Base-by-base conservation (phyloP, 768 basidiomycete species). In the Suillus subaureus region DNA sequence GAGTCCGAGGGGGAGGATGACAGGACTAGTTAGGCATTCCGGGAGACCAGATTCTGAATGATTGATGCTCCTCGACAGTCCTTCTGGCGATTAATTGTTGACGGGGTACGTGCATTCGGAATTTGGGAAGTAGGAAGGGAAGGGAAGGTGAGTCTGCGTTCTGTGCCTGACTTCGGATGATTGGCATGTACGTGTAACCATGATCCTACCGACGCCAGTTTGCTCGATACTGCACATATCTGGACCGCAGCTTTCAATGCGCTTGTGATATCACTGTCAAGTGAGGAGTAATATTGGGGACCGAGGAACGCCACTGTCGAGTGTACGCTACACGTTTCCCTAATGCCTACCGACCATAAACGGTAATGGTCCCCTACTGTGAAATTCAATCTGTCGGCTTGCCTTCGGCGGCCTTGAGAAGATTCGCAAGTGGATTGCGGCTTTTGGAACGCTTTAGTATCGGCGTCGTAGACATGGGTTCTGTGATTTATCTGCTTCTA, bases 31-130 rank as follows among this genome's bases (percentile, higher is more conserved):
- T 60, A 42, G 57, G 57, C 3, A 60, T 60, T 28, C 18, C 26
- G 23, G 37, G 16, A 11, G 23, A 39, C 37, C 15, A 37, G 2
- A n/a, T 37, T 56, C 52, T 28, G 28, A 54, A 7, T 18, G n/a
- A 35, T 47, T 37, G 37, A 39, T 13, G n/a, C 37, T 39, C 23
- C 23, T 6, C 49, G 26, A 52, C 16, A 11, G 58, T 40, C 40
- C 58, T 60, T 60, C 58, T 60, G 18, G 40, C 58, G 58, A 60
- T 60, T 60, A 42, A 60, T 60, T 60, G 58, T 60, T 60, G 57
- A 57, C 35, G 56, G 35, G 56, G n/a, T 37, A 57, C 13, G n/a
- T 37, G 35, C 13, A 37, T 56, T 37, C 55, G 33, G 55, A 57
- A 37, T 21, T 55, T 33, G 18, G 18, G 54, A 60, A 60, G 54